Evolutionary conservation across 192 early-diverging fungal species (phyloP), one percentile per base, ranked within the genome.

Genomic region (Backusella tuberculispora): DNA sequence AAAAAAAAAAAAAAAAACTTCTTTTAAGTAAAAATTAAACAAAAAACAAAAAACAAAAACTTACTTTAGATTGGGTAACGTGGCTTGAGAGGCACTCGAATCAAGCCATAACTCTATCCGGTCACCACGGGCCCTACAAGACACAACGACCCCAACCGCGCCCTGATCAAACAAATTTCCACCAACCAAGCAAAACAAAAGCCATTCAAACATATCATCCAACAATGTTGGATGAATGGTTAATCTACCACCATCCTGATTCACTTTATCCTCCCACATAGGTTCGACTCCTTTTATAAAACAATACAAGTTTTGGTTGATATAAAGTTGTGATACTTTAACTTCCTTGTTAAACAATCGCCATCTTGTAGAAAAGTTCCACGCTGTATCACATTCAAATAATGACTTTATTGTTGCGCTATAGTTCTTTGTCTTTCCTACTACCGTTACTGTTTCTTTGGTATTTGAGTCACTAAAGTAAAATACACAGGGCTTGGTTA

Each of bases 201-300:
- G 74, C 1, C 79, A 82, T 63, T 88, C 86, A 76, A 81, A 84
- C 0, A 88, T 66, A 3, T 75, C 77, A 50, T 88, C 86, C 60
- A 87, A 24, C 6, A 77, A 13, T 0, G 76, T 60, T 6, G 60
- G 60, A 2, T 78, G 78, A 10, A 78, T 73, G 24, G 71, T 79
- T 8, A 88, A 47, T 3, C 86, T 76, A 9, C 93, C 93, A 65
- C 93, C 93, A 17, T 88, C 82, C 60, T 80, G 77, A 84, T 95
- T 95, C n/a, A 72, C 76, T 5, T 88, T 88, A 72, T 95, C 93
- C 85, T 95, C 93, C 92, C 93, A 93, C 87, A 89, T 88, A 3
- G 93, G 93, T 71, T 91, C 84, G 48, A 95, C 84, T 0, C 91
- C 91, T 43, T 88, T 80, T 66, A 89, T 84, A 81, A 95, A 95